Evolutionary conservation across 306 rosid species (phyloP).

Genomic region (Castanopsis chinensis): DNA sequence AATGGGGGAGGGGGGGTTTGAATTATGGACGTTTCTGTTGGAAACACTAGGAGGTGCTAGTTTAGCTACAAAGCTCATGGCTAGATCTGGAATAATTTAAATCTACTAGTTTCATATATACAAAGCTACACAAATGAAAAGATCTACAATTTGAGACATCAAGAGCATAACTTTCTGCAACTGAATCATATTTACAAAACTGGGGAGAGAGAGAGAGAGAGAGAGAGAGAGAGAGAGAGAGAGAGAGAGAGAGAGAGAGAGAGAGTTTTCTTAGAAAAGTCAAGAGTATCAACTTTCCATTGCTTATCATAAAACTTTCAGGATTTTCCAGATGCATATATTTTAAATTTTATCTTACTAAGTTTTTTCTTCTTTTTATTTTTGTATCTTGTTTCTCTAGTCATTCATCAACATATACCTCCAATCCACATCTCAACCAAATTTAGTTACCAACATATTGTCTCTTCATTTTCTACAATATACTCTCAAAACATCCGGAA

Average conservation of each 20-base stretch:
- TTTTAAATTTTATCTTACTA: background rate
- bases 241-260: too few relatives aligned
- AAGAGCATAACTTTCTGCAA: background rate
- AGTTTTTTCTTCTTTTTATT: too few relatives aligned
- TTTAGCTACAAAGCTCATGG: too few relatives aligned
- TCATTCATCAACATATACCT: background rate
- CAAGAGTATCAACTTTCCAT: background rate
- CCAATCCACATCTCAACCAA: background rate
- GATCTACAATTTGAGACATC: background rate
- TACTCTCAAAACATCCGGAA: background rate
- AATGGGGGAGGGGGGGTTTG: too few relatives aligned
- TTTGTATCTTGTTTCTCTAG: background rate
- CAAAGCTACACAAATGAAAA: background rate
- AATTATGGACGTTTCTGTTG: too few relatives aligned
- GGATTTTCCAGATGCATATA: background rate
- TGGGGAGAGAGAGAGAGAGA: too few relatives aligned
- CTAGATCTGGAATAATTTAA: background rate
- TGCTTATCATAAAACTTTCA: background rate
- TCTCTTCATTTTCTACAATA: background rate
- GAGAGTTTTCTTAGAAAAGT: too few relatives aligned
- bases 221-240: too few relatives aligned
- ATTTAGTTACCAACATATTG: background rate
- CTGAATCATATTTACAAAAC: too few relatives aligned
- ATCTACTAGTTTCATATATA: background rate
- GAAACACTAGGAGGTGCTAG: too few relatives aligned